phyloP scores from a whole-genome alignment of 2,329 filamentous ascomycete genomes.

The Elsinoe batatas region DNA sequence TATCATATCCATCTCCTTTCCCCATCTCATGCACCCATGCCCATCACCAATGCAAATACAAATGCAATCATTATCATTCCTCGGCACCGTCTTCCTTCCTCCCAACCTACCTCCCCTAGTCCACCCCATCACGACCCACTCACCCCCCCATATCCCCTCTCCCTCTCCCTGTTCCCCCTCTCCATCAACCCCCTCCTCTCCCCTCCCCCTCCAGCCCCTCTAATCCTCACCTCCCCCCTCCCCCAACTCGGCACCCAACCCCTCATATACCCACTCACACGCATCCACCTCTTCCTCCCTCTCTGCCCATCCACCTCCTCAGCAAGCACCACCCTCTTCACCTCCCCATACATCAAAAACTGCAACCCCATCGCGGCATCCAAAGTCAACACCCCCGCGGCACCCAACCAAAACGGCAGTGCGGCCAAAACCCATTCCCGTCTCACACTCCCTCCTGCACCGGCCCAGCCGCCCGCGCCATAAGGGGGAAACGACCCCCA shows the following conservation, averaged over 20 bases:
- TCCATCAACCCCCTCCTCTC: neutral
- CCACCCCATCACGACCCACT: neutral
- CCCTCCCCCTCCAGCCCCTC: neutral
- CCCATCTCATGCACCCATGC: neutral
- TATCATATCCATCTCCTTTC: neutral
- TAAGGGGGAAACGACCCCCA: slow-evolving; percentile 49
- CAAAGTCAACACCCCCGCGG: slow-evolving; percentile 52
- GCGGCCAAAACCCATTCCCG: slow-evolving; percentile 48
- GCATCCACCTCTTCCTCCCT: slow-evolving; percentile 40
- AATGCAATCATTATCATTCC: neutral
- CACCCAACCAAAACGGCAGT: slow-evolving; percentile 55
- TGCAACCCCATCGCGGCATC: slow-evolving; percentile 55
- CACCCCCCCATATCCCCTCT: slow-evolving; percentile 1
- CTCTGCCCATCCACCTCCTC: slow-evolving; percentile 32
- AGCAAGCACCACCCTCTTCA: slow-evolving; percentile 38
- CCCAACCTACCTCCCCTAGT: neutral
- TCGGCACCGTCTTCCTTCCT: neutral
- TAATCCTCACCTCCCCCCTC: slow-evolving; percentile 18
- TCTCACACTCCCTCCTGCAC: slow-evolving; percentile 44
- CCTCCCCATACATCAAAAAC: slow-evolving; percentile 49
- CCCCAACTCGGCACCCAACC: slow-evolving; percentile 51
- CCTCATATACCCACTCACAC: slow-evolving; percentile 55
- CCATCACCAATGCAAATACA: neutral
- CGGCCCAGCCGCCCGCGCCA: slow-evolving; percentile 49
- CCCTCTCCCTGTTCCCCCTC: neutral